Conservation (phyloP, 2,329 filamentous ascomycete genomes). For the Ophidiomyces ophidiicola region DNA sequence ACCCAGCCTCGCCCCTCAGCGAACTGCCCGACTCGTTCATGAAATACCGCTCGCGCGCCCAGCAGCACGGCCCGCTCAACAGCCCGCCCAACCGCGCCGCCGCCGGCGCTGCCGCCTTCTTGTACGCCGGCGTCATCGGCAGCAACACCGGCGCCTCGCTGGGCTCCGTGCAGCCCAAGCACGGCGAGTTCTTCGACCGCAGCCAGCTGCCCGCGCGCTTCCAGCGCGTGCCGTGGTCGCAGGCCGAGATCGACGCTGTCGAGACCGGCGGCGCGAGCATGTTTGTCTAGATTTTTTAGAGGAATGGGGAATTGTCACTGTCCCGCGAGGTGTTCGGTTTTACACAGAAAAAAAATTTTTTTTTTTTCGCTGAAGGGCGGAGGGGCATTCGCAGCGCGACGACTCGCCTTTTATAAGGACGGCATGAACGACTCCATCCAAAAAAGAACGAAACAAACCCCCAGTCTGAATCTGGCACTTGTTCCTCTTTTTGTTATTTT, state of each 20-base stretch:
- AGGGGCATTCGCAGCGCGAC: too few relatives aligned
- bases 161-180: constrained; percentile 56
- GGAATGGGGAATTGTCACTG: background rate
- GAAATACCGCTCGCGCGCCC: constrained; percentile 49
- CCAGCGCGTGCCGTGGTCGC: constrained; percentile 58
- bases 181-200: constrained; percentile 76
- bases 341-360: background rate
- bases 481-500: too few relatives aligned
- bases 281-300: constrained; percentile 34
- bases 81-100: constrained; percentile 23
- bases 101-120: constrained; percentile 17
- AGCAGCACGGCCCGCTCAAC: constrained; percentile 51
- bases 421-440: too few relatives aligned
- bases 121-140: constrained; percentile 37
- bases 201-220: constrained; percentile 78
- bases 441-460: too few relatives aligned
- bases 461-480: too few relatives aligned
- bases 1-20: constrained; percentile 45
- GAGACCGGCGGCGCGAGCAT: constrained; percentile 79
- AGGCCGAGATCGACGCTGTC: constrained; percentile 86
- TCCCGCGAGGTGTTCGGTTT: too few relatives aligned
- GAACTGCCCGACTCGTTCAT: constrained; percentile 50
- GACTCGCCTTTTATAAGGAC: too few relatives aligned
- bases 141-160: constrained; percentile 55
- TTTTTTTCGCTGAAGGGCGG: too few relatives aligned